These are phyloP conservation scores for Aciculosporium take DNA, from an alignment of 2,329 filamentous ascomycete species.

Conservation along the genomic window DNA sequence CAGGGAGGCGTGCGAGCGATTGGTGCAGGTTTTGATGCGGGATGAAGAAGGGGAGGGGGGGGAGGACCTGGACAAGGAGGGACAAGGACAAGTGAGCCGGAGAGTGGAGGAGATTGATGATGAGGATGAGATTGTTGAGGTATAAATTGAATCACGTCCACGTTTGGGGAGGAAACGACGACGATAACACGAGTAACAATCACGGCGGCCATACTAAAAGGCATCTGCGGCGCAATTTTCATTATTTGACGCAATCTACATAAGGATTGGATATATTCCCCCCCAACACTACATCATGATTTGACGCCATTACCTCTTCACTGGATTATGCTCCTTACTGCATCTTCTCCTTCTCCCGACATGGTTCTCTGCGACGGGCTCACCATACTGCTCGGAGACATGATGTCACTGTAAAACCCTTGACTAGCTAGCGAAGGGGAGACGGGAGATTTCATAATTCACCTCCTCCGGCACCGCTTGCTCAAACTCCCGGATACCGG, in stretches of 20 bases:
- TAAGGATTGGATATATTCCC: too few species aligned
- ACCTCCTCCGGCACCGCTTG: constrained; percentile 2
- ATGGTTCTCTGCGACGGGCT: constrained; percentile 1
- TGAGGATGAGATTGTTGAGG: constrained; percentile 40
- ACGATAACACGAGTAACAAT: too few species aligned
- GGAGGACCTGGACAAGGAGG: constrained; percentile 29
- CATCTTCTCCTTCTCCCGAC: constrained; percentile 1
- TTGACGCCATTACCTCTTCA: too few species aligned
- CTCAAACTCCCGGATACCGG: not conserved
- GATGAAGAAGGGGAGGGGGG: constrained; percentile 45
- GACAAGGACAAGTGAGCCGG: constrained; percentile 18
- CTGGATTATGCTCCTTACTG: not conserved
- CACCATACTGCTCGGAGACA: constrained; percentile 1
- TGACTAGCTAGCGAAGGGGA: constrained; percentile 1
- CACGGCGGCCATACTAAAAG: not conserved
- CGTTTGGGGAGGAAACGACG: not conserved
- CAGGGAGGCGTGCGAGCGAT: constrained; percentile 67
- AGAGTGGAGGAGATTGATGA: constrained; percentile 34
- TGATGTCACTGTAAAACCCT: constrained; percentile 10
- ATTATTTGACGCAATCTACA: not conserved
- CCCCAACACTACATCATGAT: not conserved
- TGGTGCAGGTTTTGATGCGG: constrained; percentile 80
- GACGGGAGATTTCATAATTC: constrained; percentile 3
- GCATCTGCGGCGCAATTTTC: not conserved
- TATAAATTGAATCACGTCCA: constrained; percentile 21